A percentile compares a stretch with the other conserved stretches of the same genome.
These are phyloP conservation scores for Amphicarpaea edgeworthii DNA, from an alignment of 306 rosid species.

Conservation along the genomic window DNA sequence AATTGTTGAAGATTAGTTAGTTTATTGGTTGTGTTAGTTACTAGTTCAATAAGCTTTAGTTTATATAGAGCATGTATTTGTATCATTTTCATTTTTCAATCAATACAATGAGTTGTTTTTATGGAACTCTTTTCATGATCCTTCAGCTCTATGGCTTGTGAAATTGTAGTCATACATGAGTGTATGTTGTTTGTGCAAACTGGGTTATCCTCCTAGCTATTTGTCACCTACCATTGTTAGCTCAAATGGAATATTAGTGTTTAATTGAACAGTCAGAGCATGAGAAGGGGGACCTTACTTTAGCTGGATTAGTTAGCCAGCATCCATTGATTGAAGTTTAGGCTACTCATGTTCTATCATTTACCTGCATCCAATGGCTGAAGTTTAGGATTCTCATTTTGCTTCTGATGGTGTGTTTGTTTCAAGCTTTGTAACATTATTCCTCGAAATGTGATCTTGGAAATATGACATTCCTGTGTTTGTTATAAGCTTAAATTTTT, in stretches of 20 bases:
- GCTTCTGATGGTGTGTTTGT: background rate
- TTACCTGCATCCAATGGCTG: background rate
- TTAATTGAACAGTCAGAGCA: background rate
- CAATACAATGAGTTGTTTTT: background rate
- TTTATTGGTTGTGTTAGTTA: too few relatives aligned
- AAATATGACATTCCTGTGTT: background rate
- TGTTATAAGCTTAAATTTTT: background rate
- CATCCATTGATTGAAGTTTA: background rate
- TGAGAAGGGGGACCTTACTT: conserved; percentile 6
- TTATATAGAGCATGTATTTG: conserved; percentile 6
- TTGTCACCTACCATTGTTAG: conserved; percentile 24
- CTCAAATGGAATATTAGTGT: conserved; percentile 4
- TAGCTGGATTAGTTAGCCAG: background rate
- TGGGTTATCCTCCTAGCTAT: conserved; percentile 6
- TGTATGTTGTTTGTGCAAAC: background rate
- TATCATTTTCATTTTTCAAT: background rate
- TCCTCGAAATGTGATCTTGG: background rate
- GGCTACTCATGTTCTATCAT: background rate
- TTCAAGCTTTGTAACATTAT: background rate
- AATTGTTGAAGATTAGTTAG: too few relatives aligned
- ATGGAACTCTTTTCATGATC: background rate
- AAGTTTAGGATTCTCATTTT: background rate
- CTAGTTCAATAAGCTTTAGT: too few relatives aligned
- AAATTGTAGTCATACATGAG: background rate
- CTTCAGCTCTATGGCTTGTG: background rate